Base-by-base conservation (phyloP, 768 basidiomycete genomes). In the Pleurotus ostreatus region DNA sequence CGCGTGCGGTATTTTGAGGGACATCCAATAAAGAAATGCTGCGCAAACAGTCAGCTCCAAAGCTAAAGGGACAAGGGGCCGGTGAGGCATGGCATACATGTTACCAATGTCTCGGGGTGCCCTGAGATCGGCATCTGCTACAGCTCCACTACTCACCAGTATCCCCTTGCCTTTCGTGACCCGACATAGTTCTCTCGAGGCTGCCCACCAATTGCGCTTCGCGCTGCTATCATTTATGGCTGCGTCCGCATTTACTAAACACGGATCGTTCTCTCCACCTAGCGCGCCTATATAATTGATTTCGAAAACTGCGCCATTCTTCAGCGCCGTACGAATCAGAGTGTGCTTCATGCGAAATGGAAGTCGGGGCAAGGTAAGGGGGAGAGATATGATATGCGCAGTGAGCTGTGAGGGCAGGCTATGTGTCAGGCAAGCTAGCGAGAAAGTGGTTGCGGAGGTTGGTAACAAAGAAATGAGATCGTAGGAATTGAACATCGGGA, bases 271-370 rank as follows among this genome's bases (percentile, higher is more conserved):
- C 47, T 85, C 84, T 1, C 81, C 84, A 0, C 85, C 84, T 0
- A 94, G 69, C 0, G 89, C 87, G 12, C 88, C 88, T 0, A 82
- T 83, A 59, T 93, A 94, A 60, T 77, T 78, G 46, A 94, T 80
- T 68, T 94, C 92, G 63, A 95, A 93, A 0, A 85, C 86, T 0
- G 86, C 86, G 7, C 92, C 92, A 59, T 91, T 90, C 61, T 85
- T 86, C 22, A 91, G 75, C 1, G 93, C 90, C 0, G 88, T 86
- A 44, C 89, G 83, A 30, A 94, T 80, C 46, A 92, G 75, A 0
- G 92, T 93, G 64, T 92, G 91, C 64, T 89, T 92, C 64, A 94
- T 77, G 61, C 88, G 79, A 66, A 88, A 94, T 1, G 89, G 84
- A 1, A 92, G 80, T 11, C 92, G 83, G 0, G 91, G 88, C 0